Conservation (phyloP, 208 protist genomes). For the Leptomonas seymouri region DNA sequence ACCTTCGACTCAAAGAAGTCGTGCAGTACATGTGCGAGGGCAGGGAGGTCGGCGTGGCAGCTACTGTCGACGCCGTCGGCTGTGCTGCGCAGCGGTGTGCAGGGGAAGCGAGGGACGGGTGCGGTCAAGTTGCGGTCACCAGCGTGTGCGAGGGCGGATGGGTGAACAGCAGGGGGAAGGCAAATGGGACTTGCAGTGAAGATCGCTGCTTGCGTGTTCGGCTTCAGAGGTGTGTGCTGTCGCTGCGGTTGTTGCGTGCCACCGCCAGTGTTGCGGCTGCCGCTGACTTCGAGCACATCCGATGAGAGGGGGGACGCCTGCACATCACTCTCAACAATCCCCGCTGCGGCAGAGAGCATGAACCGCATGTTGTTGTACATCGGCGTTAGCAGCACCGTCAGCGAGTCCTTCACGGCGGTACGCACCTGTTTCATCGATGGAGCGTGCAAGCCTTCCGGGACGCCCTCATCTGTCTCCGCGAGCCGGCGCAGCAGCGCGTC, state of each 20-base stretch:
- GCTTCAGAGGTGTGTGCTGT: neutral
- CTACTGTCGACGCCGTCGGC: neutral
- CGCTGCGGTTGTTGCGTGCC: constrained; percentile 1
- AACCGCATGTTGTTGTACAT: constrained; percentile 9
- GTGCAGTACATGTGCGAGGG: constrained; percentile 9
- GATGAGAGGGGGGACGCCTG: neutral
- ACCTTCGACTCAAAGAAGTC: constrained; percentile 17
- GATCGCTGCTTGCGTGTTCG: neutral
- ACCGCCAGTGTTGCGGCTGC: neutral
- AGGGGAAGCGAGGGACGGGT: neutral
- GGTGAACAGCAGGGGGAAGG: too few species aligned
- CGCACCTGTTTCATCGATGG: constrained; percentile 17
- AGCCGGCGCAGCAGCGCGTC: constrained; percentile 12
- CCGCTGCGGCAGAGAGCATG: constrained; percentile 13
- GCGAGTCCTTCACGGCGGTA: constrained; percentile 9
- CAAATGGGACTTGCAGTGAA: neutral
- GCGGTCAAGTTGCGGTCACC: neutral
- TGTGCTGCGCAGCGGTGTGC: neutral
- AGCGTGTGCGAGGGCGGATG: neutral
- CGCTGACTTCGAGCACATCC: neutral
- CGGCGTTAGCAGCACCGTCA: constrained; percentile 10
- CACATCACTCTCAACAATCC: neutral
- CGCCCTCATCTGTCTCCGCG: constrained; percentile 12
- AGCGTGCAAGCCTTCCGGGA: constrained; percentile 10
- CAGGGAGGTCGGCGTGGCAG: neutral